phyloP scores from a whole-genome alignment of 148 eudicot genomes.

The Pouteria glomerata region DNA sequence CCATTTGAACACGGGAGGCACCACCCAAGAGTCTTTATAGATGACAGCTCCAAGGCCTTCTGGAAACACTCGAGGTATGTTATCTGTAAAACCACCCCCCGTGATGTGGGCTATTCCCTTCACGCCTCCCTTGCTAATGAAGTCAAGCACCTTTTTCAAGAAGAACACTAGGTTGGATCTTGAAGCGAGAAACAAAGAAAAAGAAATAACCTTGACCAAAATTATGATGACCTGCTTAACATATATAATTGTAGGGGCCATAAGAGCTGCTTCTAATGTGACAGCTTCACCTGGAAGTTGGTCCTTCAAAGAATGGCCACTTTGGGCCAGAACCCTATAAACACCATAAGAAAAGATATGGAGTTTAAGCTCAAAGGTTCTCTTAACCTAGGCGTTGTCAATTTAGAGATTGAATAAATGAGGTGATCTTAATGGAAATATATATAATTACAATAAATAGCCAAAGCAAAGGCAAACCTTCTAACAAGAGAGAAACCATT shows the following conservation, averaged over 20 bases:
- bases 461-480: slow-evolving; percentile 37
- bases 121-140: slow-evolving; percentile 79
- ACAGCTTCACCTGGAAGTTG: slow-evolving; percentile 58
- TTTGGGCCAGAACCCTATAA: slow-evolving; percentile 60
- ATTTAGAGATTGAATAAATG: background rate
- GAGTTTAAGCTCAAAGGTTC: background rate
- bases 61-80: slow-evolving; percentile 87
- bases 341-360: background rate
- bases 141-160: slow-evolving; percentile 66
- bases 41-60: slow-evolving; percentile 87
- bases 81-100: slow-evolving; percentile 96
- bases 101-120: slow-evolving; percentile 96
- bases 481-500: slow-evolving; percentile 96
- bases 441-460: background rate
- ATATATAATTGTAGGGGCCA: slow-evolving; percentile 90
- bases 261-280: slow-evolving; percentile 77
- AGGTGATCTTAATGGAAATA: background rate
- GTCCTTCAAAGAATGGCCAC: slow-evolving; percentile 57
- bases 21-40: slow-evolving; percentile 56
- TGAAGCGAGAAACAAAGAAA: background rate
- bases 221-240: slow-evolving; percentile 66
- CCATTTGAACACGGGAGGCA: slow-evolving; percentile 94
- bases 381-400: background rate
- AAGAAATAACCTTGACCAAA: background rate
- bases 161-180: slow-evolving; percentile 2